Conservation (phyloP, 345 rosid genomes). For the Draba incana region DNA sequence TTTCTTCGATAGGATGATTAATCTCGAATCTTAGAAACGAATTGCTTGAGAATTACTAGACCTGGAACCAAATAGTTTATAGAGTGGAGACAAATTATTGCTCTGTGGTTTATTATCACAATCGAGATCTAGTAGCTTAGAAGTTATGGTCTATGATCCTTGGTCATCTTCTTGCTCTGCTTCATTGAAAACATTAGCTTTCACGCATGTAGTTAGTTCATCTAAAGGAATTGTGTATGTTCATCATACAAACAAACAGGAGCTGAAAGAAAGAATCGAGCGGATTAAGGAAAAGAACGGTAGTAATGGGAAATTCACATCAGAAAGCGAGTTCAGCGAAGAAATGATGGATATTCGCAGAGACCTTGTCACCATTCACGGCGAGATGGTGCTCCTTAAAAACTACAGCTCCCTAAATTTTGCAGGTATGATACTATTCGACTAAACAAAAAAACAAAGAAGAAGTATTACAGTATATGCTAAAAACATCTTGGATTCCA, state of each 20-base stretch:
- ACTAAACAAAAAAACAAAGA: background rate
- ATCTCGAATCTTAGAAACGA: background rate
- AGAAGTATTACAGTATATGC: background rate
- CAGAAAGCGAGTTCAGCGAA: constrained; percentile 75
- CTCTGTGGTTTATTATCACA: too few relatives aligned
- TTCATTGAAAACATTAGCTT: too few relatives aligned
- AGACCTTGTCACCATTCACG: constrained; percentile 88
- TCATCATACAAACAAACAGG: constrained; percentile 48
- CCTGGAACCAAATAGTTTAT: background rate
- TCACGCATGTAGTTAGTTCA: too few relatives aligned
- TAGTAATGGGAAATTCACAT: constrained; percentile 54
- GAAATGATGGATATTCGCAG: constrained; percentile 94
- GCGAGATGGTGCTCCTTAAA: constrained; percentile 94
- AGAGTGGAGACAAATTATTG: too few relatives aligned
- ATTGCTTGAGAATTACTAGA: background rate
- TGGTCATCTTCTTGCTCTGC: constrained; percentile 11
- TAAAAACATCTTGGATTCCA: constrained; percentile 37
- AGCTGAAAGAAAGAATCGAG: constrained; percentile 82
- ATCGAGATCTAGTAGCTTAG: too few relatives aligned
- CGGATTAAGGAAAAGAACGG: constrained; percentile 57
- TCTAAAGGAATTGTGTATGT: background rate
- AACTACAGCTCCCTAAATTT: constrained; percentile 90
- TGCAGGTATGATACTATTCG: constrained; percentile 55
- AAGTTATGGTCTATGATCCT: background rate
- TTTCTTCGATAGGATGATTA: background rate